phyloP scores from a whole-genome alignment of 139 green algal genomes.

The Asterochloris sp. region DNA sequence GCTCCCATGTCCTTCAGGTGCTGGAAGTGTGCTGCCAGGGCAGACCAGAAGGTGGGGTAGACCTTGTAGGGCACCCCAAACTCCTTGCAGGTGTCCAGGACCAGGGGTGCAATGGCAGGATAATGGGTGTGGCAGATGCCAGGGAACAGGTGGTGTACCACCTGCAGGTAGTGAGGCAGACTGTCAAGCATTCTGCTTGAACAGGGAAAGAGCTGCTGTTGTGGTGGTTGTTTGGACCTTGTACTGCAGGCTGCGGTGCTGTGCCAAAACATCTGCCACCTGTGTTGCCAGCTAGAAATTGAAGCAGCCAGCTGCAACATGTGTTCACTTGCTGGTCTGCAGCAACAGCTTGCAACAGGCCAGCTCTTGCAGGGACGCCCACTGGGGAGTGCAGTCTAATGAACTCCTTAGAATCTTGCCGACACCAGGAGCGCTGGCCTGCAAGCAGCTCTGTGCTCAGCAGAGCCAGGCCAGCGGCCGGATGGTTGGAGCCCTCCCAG shows the following conservation, averaged over 20 bases:
- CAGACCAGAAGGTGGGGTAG: constrained; percentile 53
- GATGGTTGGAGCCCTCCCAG: no score
- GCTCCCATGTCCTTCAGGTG: constrained; percentile 38
- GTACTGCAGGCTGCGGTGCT: no score
- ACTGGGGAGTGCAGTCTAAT: not conserved
- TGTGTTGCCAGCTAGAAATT: not conserved
- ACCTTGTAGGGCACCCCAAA: constrained; percentile 63
- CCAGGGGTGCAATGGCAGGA: constrained; percentile 74
- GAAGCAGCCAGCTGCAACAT: not conserved
- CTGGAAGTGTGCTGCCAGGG: constrained; percentile 38
- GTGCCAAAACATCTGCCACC: not conserved
- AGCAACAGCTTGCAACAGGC: not conserved
- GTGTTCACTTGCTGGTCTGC: not conserved
- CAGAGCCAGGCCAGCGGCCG: no score
- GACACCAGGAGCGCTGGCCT: no score
- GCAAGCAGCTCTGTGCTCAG: no score
- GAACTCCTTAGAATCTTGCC: no score
- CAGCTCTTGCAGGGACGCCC: not conserved
- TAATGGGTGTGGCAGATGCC: constrained; percentile 79
- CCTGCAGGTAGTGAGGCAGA: constrained; percentile 30
- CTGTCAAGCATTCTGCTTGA: not conserved
- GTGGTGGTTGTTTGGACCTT: no score
- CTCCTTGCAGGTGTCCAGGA: constrained; percentile 67
- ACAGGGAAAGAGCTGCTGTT: not conserved
- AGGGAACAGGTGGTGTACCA: constrained; percentile 83